A percentile compares a stretch with the other conserved stretches of the same genome.
phyloP scores from a whole-genome alignment of 208 protist genomes.

The Trypanosoma platydactyli region DNA sequence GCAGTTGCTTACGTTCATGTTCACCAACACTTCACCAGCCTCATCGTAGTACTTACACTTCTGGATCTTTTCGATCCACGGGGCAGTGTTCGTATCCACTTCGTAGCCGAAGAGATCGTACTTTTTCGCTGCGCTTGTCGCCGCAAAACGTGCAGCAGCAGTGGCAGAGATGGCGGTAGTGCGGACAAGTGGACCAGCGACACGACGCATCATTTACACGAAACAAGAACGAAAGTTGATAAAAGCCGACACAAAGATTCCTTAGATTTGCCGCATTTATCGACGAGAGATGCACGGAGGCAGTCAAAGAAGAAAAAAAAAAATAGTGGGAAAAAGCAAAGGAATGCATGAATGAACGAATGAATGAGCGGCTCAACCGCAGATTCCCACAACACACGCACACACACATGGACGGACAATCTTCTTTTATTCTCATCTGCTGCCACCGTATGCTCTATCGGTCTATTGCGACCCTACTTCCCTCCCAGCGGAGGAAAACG shows the following conservation, averaged over 20 bases:
- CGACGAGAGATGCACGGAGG: background rate
- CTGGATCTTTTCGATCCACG: conserved; percentile 87
- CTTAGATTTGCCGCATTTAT: background rate
- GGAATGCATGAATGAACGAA: too few species aligned
- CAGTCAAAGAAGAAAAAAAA: conserved; percentile 17
- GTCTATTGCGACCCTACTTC: too few species aligned
- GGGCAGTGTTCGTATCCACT: conserved; percentile 79
- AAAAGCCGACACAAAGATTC: conserved; percentile 1
- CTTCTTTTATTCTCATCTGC: too few species aligned
- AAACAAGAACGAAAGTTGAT: conserved; percentile 9
- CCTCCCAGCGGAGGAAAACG: too few species aligned
- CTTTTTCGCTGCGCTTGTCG: conserved; percentile 57
- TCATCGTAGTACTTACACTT: conserved; percentile 86
- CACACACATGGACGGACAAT: too few species aligned
- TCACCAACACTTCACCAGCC: conserved; percentile 85
- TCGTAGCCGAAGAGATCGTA: conserved; percentile 89
- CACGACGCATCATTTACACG: conserved; percentile 55
- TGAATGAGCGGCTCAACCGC: too few species aligned
- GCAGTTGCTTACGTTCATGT: conserved; percentile 91
- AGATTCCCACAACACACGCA: too few species aligned
- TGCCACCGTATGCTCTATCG: too few species aligned
- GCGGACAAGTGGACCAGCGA: conserved; percentile 63
- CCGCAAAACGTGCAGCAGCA: conserved; percentile 36
- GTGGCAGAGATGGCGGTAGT: conserved; percentile 27
- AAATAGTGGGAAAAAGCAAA: conserved; percentile 8